phyloP scores from a whole-genome alignment of 805 yeast genomes.

The Kregervanrija pseudodelftensis region DNA sequence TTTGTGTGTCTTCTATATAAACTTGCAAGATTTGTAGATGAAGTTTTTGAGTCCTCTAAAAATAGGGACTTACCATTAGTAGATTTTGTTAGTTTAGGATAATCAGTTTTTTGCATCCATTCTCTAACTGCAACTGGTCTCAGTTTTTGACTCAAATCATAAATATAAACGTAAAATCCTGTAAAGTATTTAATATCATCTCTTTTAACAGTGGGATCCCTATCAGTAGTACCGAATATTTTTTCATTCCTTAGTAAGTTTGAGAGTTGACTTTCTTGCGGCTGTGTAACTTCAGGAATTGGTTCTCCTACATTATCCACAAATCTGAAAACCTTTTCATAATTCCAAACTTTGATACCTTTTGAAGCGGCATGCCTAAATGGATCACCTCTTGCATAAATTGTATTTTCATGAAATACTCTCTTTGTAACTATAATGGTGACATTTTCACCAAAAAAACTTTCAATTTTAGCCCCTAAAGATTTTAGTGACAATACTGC shows the following conservation, averaged over 20 bases:
- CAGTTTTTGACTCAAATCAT: conserved; percentile 69
- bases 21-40: conserved; percentile 4
- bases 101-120: conserved; percentile 48
- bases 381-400: conserved; percentile 52
- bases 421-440: conserved; percentile 78
- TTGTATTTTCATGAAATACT: conserved; percentile 31
- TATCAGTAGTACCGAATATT: conserved; percentile 76
- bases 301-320: conserved; percentile 53
- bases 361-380: conserved; percentile 53
- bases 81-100: conserved; percentile 55
- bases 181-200: conserved; percentile 82
- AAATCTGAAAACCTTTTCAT: conserved; percentile 77
- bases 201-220: conserved; percentile 78
- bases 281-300: conserved; percentile 13
- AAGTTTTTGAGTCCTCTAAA: conserved; percentile 43
- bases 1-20: conserved; percentile 22
- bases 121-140: conserved; percentile 81
- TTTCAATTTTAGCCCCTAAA: conserved; percentile 50
- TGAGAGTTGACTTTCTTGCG: conserved; percentile 31
- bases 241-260: conserved; percentile 78
- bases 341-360: conserved; percentile 79
- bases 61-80: conserved; percentile 80
- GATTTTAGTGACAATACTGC: conserved; percentile 30
- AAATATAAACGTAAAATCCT: conserved; percentile 66
- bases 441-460: conserved; percentile 52